These are phyloP conservation scores for Tylopilus rubrobrunneus DNA, from an alignment of 768 basidiomycete species.

Conservation along the genomic window DNA sequence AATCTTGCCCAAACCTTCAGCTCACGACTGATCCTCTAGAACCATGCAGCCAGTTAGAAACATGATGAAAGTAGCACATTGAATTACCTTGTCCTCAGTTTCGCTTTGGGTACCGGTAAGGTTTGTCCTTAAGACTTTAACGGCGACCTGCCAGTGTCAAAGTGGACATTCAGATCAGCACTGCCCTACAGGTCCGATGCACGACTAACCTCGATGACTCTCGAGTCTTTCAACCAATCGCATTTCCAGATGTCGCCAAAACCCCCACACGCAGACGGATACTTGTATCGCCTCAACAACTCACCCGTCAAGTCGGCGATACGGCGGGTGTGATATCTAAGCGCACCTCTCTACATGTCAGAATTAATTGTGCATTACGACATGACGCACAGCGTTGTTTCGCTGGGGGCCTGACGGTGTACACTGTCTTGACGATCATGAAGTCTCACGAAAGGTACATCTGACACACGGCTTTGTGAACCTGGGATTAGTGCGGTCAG, in stretches of 20 bases:
- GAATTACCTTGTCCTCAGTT: conserved; percentile 11
- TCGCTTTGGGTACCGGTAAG: conserved; percentile 4
- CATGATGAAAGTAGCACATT: neutral
- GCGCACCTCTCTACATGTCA: neutral
- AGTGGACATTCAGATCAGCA: neutral
- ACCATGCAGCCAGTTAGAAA: neutral
- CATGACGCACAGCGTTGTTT: conserved; percentile 4
- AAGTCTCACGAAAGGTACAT: neutral
- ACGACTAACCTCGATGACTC: conserved; percentile 17
- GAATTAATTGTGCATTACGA: neutral
- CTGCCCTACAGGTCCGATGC: neutral
- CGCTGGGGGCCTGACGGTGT: neutral
- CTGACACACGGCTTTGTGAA: neutral
- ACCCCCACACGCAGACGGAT: conserved; percentile 22
- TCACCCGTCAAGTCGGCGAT: conserved; percentile 11
- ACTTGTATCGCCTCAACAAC: conserved; percentile 12
- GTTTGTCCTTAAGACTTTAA: conserved; percentile 25
- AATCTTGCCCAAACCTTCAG: conserved; percentile 26
- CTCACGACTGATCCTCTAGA: conserved; percentile 14
- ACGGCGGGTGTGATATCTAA: neutral
- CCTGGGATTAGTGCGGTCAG: neutral
- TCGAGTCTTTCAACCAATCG: conserved; percentile 17
- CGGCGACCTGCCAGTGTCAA: conserved; percentile 17
- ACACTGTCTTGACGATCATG: neutral
- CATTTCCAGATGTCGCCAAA: conserved; percentile 25